A percentile compares a stretch with the other conserved stretches of the same genome.
Conservation (phyloP, 2,329 filamentous ascomycete genomes). For the Ceratocystis smalleyi region DNA sequence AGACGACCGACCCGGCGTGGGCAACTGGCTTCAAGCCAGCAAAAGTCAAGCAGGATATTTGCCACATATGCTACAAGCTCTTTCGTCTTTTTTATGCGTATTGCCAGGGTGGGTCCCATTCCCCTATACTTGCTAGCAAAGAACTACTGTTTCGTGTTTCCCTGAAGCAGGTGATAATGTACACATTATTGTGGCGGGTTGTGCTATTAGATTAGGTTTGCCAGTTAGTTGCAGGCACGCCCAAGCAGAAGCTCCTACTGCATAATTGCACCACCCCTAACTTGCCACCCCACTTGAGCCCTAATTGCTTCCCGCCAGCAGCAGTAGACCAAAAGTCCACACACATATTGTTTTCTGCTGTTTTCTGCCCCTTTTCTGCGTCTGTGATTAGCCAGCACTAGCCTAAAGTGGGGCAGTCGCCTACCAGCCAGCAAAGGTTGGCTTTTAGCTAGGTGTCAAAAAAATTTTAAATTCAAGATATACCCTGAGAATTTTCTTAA, state of each 20-base stretch:
- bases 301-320: constrained; percentile 10
- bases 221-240: background rate
- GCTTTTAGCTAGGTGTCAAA: constrained; percentile 5
- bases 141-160: background rate
- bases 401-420: constrained; percentile 10
- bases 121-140: too few species aligned
- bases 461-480: constrained; percentile 7
- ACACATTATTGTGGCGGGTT: too few species aligned
- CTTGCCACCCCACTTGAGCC: constrained; percentile 17
- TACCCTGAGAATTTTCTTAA: constrained; percentile 11
- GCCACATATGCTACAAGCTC: too few species aligned
- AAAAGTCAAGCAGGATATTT: too few species aligned
- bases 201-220: too few species aligned
- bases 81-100: too few species aligned
- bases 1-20: too few species aligned
- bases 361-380: background rate
- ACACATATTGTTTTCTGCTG: constrained; percentile 10
- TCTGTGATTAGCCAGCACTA: constrained; percentile 12
- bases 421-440: background rate
- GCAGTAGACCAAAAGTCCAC: constrained; percentile 15
- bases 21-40: too few species aligned
- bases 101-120: too few species aligned
- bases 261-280: background rate
- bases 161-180: background rate
- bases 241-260: background rate